A percentile compares a stretch with the other conserved stretches of the same genome.
Conservation (phyloP, 495 filamentous ascomycete genomes). For the Amphirosellinia nigrospora region DNA sequence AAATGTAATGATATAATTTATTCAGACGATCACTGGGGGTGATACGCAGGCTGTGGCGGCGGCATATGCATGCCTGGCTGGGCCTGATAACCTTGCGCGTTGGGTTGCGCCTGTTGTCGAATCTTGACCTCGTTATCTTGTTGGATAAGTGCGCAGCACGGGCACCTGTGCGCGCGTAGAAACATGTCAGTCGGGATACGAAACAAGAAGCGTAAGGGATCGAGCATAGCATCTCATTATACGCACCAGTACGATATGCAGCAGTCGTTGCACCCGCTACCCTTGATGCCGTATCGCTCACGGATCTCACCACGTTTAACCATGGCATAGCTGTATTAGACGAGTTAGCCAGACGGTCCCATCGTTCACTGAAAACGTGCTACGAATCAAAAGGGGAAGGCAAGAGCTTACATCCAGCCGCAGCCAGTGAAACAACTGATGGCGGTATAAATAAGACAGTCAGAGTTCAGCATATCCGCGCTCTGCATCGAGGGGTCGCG, state of each 20-base stretch:
- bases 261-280: slow-evolving; percentile 57
- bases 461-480: slow-evolving; percentile 51
- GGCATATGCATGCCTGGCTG: slow-evolving; percentile 41
- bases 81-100: slow-evolving; percentile 38
- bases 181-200: background rate
- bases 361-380: background rate
- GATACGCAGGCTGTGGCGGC: slow-evolving; percentile 27
- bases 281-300: slow-evolving; percentile 59
- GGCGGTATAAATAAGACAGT: slow-evolving; percentile 41
- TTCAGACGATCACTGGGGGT: slow-evolving; percentile 13
- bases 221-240: background rate
- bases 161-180: slow-evolving; percentile 37
- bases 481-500: slow-evolving; percentile 52
- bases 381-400: background rate
- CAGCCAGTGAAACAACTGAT: slow-evolving; percentile 38
- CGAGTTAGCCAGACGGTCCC: background rate
- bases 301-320: slow-evolving; percentile 62
- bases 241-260: slow-evolving; percentile 53
- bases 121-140: slow-evolving; percentile 46
- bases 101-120: slow-evolving; percentile 30
- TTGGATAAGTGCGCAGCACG: slow-evolving; percentile 55
- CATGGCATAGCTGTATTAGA: slow-evolving; percentile 43
- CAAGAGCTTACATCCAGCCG: slow-evolving; percentile 48
- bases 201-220: background rate
- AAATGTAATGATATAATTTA: background rate